These are phyloP conservation scores for Arctostaphylos glauca DNA, from an alignment of 148 eudicot species.

Conservation along the genomic window DNA sequence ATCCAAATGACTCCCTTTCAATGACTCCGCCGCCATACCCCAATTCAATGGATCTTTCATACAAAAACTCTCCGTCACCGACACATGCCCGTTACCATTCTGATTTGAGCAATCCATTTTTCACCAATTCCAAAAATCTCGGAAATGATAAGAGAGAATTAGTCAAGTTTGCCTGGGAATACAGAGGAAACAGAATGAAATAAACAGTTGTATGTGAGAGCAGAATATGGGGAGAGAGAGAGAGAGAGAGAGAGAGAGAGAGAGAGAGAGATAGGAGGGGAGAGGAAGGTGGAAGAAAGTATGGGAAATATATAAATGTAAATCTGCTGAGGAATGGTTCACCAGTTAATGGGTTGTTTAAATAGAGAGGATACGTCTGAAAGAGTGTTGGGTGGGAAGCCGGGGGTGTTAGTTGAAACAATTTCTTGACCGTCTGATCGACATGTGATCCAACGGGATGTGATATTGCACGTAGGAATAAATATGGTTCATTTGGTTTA, in stretches of 20 bases:
- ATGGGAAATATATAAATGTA: not conserved
- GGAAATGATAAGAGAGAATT: not conserved
- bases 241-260: not conserved
- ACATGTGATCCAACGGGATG: not conserved
- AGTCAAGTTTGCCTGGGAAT: not conserved
- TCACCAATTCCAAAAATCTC: not conserved
- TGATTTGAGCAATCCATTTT: not conserved
- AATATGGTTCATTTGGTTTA: not conserved
- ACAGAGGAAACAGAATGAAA: not conserved
- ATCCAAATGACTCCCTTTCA: constrained; percentile 29
- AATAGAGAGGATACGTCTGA: constrained; percentile 11
- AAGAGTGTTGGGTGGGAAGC: constrained; percentile 29
- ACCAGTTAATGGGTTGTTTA: constrained; percentile 18
- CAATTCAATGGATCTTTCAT: constrained; percentile 28
- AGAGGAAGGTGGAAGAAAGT: no score
- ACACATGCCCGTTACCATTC: constrained; percentile 11
- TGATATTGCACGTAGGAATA: constrained; percentile 11
- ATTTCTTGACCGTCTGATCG: constrained; percentile 16
- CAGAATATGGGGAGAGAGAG: not conserved
- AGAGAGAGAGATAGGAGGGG: not conserved
- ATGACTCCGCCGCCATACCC: constrained; percentile 21
- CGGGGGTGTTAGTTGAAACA: constrained; percentile 20
- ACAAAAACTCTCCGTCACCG: not conserved
- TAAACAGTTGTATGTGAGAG: not conserved
- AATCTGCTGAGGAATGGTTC: constrained; percentile 6